Evolutionary conservation across 352 stramenopile species (phyloP).

Genomic region (Thalassiosira mediterranea): DNA sequence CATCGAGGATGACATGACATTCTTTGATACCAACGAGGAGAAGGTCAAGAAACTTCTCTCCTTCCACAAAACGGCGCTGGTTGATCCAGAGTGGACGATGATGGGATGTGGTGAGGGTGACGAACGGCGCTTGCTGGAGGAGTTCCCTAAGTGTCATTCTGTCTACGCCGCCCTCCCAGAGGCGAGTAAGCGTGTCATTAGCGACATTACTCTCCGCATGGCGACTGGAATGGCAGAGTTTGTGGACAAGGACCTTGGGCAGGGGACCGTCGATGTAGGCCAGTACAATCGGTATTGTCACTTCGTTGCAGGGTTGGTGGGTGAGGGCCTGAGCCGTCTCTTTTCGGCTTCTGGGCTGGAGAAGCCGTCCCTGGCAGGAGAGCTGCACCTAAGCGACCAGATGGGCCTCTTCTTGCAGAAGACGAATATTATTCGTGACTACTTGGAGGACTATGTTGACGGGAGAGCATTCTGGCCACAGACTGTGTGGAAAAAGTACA

Average conservation of each 20-base stretch:
- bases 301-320: slow-evolving; percentile 90
- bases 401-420: slow-evolving; percentile 94
- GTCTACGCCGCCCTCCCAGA: slow-evolving; percentile 72
- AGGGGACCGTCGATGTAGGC: slow-evolving; percentile 86
- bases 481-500: slow-evolving; percentile 89
- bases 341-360: slow-evolving; percentile 88
- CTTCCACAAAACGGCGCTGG: slow-evolving; percentile 86
- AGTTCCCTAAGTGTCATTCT: slow-evolving; percentile 85
- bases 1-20: slow-evolving; percentile 91
- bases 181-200: slow-evolving; percentile 83
- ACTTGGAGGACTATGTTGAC: slow-evolving; percentile 93
- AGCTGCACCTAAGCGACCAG: slow-evolving; percentile 82
- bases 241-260: slow-evolving; percentile 88
- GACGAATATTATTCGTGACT: slow-evolving; percentile 94
- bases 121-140: slow-evolving; percentile 85
- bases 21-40: slow-evolving; percentile 76
- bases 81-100: slow-evolving; percentile 84
- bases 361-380: slow-evolving; percentile 62
- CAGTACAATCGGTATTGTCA: slow-evolving; percentile 93
- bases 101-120: slow-evolving; percentile 86
- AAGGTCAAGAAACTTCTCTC: slow-evolving; percentile 85
- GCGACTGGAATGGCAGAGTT: slow-evolving; percentile 91
- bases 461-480: slow-evolving; percentile 90
- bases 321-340: slow-evolving; percentile 88
- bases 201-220: slow-evolving; percentile 90